Conservation (phyloP, 305 asterid genomes). For the Fraxinus xanthoxyloides region DNA sequence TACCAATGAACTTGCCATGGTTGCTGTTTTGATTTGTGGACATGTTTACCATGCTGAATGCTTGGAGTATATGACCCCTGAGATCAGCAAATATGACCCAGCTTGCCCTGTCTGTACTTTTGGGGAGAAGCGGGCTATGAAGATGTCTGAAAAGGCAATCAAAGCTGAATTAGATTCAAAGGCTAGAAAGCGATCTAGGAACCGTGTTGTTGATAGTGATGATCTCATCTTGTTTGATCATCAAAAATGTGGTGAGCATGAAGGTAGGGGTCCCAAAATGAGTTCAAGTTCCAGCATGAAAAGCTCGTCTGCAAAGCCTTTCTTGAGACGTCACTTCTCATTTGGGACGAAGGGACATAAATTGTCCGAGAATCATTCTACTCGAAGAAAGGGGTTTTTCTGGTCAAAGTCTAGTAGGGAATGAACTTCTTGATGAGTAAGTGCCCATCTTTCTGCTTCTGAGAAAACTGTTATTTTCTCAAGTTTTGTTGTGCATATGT, state of each 20-base stretch:
- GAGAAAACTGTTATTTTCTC: background rate
- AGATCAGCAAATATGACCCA: constrained; percentile 80
- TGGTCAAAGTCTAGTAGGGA: constrained; percentile 83
- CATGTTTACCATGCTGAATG: constrained; percentile 94
- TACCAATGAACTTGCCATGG: constrained; percentile 71
- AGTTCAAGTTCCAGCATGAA: constrained; percentile 76
- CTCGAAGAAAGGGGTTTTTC: constrained; percentile 60
- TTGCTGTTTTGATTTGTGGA: constrained; percentile 79
- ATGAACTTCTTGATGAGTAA: constrained; percentile 45
- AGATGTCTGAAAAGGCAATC: constrained; percentile 79
- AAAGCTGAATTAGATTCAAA: constrained; percentile 72
- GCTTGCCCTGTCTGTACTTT: constrained; percentile 84
- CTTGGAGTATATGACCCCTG: constrained; percentile 86
- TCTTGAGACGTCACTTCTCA: constrained; percentile 78
- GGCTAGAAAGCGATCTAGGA: constrained; percentile 57
- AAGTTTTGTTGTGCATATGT: background rate
- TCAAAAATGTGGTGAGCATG: constrained; percentile 48
- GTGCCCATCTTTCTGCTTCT: constrained; percentile 11
- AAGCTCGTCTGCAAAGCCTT: constrained; percentile 61
- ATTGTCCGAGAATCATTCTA: constrained; percentile 50
- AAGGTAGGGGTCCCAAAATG: constrained; percentile 58
- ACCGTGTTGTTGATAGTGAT: constrained; percentile 63
- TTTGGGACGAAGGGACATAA: constrained; percentile 67
- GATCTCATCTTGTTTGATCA: constrained; percentile 51
- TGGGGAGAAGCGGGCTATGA: constrained; percentile 77